These are phyloP conservation scores for Detonula confervacea DNA, from an alignment of 352 stramenopile genomes.

Conservation along the genomic window DNA sequence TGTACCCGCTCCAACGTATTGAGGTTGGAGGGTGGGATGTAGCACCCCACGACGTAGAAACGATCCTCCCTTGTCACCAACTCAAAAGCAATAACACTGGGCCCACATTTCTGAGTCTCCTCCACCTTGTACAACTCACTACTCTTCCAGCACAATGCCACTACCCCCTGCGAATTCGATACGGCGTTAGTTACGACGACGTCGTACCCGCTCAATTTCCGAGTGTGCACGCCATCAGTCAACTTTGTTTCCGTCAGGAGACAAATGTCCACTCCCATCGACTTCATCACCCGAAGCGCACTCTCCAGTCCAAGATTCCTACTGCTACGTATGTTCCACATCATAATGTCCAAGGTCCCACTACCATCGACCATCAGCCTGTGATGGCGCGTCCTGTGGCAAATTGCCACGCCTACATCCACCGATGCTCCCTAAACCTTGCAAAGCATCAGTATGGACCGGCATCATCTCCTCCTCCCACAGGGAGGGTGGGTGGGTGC, in stretches of 20 bases:
- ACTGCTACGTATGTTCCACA: slow-evolving; percentile 23
- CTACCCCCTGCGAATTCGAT: not conserved
- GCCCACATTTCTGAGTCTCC: not conserved
- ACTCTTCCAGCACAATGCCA: not conserved
- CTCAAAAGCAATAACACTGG: not conserved
- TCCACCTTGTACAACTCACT: not conserved
- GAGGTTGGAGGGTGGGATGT: not conserved
- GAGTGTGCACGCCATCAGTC: slow-evolving; percentile 17
- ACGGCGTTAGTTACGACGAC: slow-evolving; percentile 1
- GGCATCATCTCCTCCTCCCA: too few species aligned
- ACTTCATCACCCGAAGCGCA: slow-evolving; percentile 12
- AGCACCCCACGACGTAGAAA: not conserved
- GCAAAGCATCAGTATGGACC: too few species aligned
- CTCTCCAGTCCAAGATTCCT: slow-evolving; percentile 24
- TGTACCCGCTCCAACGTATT: not conserved
- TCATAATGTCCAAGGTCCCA: slow-evolving; percentile 16
- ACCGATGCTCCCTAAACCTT: too few species aligned
- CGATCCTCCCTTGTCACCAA: not conserved
- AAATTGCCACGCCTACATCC: too few species aligned
- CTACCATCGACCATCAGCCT: slow-evolving; percentile 15
- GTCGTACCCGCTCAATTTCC: not conserved
- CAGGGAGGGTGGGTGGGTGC: too few species aligned
- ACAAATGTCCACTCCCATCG: slow-evolving; percentile 18
- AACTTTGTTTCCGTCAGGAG: slow-evolving; percentile 35
- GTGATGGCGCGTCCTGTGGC: not conserved